Percentiles rank a stretch among this genome's conserved stretches.
phyloP scores from a whole-genome alignment of 257 asterid genomes.

The Striga asiatica region DNA sequence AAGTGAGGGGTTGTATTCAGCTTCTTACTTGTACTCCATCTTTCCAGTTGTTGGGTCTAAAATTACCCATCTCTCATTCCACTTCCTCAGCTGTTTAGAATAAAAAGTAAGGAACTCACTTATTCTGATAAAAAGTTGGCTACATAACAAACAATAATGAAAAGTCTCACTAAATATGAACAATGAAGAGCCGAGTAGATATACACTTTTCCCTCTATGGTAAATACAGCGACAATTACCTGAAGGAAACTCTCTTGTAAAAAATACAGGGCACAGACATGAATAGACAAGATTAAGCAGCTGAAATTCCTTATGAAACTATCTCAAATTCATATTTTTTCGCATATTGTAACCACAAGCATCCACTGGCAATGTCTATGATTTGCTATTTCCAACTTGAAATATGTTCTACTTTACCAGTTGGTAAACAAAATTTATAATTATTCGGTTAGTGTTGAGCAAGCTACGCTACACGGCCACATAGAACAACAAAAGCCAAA shows the following conservation, averaged over 20 bases:
- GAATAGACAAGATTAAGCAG: too few relatives aligned
- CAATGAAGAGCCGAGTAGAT: not conserved
- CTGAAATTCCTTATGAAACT: too few relatives aligned
- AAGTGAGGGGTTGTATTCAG: not conserved
- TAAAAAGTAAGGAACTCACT: constrained; percentile 13
- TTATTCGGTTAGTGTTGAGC: too few relatives aligned
- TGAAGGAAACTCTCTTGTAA: not conserved
- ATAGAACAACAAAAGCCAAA: too few relatives aligned
- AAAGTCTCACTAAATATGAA: not conserved
- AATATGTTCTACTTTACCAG: too few relatives aligned
- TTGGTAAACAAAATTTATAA: too few relatives aligned
- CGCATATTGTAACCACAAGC: too few relatives aligned
- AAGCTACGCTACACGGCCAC: too few relatives aligned
- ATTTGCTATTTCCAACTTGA: too few relatives aligned
- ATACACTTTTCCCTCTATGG: not conserved
- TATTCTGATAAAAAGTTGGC: constrained; percentile 6
- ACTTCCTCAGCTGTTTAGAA: constrained; percentile 65
- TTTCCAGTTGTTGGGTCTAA: constrained; percentile 97
- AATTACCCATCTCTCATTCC: constrained; percentile 99
- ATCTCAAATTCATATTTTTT: too few relatives aligned
- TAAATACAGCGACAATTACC: not conserved
- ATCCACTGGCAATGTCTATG: too few relatives aligned
- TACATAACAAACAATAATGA: not conserved
- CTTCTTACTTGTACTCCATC: constrained; percentile 92
- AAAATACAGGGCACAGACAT: not conserved